Evolutionary conservation across 2,329 filamentous ascomycete genomes (phyloP).

Genomic region (Clonostachys rosea): DNA sequence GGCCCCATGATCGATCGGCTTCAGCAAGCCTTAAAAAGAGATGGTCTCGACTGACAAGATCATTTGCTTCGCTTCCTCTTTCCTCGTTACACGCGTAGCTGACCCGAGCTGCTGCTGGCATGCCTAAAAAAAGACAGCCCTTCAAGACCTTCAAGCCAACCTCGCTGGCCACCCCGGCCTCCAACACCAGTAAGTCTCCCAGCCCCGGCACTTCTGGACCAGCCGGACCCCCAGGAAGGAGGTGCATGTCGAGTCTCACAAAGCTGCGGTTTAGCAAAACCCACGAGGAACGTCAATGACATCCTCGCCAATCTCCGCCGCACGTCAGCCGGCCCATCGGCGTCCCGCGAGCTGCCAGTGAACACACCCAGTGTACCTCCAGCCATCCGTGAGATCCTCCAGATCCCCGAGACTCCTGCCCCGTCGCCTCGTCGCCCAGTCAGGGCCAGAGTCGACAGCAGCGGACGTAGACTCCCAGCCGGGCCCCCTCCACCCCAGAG

Average conservation of each 20-base stretch:
- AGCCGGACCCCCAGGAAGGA: neutral
- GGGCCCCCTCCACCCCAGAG: slow-evolving; percentile 56
- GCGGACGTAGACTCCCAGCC: slow-evolving; percentile 47
- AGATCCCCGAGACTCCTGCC: slow-evolving; percentile 51
- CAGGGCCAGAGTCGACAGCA: slow-evolving; percentile 34
- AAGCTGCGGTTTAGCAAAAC: no score
- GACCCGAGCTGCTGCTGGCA: slow-evolving; percentile 21
- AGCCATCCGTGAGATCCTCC: slow-evolving; percentile 51
- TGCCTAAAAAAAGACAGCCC: slow-evolving; percentile 58
- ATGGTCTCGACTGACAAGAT: no score
- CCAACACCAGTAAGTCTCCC: neutral
- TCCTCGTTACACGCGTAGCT: no score
- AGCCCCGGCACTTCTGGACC: no score
- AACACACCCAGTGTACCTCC: slow-evolving; percentile 52
- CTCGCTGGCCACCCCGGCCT: slow-evolving; percentile 24
- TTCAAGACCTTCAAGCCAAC: slow-evolving; percentile 56
- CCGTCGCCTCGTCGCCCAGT: slow-evolving; percentile 40
- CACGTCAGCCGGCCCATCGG: slow-evolving; percentile 22
- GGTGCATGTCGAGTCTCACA: slow-evolving; percentile 1
- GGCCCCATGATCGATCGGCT: no score
- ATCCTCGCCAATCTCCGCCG: slow-evolving; percentile 53
- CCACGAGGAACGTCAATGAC: slow-evolving; percentile 49
- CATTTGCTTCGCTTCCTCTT: no score
- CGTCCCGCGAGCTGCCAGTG: slow-evolving; percentile 18
- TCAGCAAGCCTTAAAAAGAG: no score